Percentiles rank a stretch among this genome's conserved stretches.
phyloP scores from a whole-genome alignment of 495 filamentous ascomycete genomes.

The Neurospora tetraspora region DNA sequence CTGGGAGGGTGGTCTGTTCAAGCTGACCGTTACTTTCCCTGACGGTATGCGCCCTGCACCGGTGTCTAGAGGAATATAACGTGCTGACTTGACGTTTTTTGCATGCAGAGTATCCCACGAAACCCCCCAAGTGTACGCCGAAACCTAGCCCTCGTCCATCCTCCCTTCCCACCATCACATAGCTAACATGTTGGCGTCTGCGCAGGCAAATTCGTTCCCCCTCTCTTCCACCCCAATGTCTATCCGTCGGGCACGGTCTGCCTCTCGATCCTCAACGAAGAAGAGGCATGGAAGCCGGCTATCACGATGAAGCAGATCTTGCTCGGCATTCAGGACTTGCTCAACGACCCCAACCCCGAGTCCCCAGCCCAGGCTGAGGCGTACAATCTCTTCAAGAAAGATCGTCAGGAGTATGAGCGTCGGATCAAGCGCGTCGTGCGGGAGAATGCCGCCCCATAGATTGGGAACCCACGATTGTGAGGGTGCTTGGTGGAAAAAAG shows the following conservation, averaged over 20 bases:
- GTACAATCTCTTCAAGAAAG: slow-evolving; percentile 94
- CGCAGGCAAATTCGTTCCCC: slow-evolving; percentile 89
- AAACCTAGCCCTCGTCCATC: neutral
- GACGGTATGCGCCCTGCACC: slow-evolving; percentile 57
- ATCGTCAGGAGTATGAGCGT: slow-evolving; percentile 75
- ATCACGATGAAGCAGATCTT: slow-evolving; percentile 98
- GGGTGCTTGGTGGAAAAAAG: slow-evolving; percentile 4
- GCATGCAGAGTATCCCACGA: slow-evolving; percentile 86
- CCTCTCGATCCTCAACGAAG: slow-evolving; percentile 94
- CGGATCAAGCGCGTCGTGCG: slow-evolving; percentile 77
- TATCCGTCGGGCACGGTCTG: slow-evolving; percentile 98
- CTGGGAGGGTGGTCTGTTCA: slow-evolving; percentile 95
- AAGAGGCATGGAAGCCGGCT: slow-evolving; percentile 95
- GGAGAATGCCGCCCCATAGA: slow-evolving; percentile 60
- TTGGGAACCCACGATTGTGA: slow-evolving; percentile 1
- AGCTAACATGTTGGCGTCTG: slow-evolving; percentile 14
- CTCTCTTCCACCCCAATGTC: slow-evolving; percentile 97
- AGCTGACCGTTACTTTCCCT: slow-evolving; percentile 83
- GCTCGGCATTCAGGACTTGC: slow-evolving; percentile 86
- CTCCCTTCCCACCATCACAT: slow-evolving; percentile 4
- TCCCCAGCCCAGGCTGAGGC: slow-evolving; percentile 95
- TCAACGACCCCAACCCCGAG: slow-evolving; percentile 95
- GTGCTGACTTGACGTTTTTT: slow-evolving; percentile 7
- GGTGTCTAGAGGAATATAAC: neutral
- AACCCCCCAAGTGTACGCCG: slow-evolving; percentile 88